Base-by-base conservation (phyloP, 208 protist species). In the Leptomonas seymouri region DNA sequence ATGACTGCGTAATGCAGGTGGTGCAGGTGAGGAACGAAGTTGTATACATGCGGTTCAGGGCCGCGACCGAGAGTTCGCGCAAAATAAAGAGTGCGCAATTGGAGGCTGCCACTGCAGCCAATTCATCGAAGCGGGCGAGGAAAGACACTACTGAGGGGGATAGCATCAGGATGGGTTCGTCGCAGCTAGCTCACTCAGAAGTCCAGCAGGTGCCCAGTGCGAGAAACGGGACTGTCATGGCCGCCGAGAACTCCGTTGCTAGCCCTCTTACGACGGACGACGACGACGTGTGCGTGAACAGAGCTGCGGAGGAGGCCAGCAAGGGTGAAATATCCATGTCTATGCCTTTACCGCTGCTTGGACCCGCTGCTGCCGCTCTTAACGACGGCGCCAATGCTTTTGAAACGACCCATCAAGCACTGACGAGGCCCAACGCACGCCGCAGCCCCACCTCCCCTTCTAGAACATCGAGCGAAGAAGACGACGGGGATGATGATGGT, bases 1-100 rank as follows among this genome's bases (percentile, higher is more conserved):
- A 87, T 16, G 91, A 96, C 68, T 66, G 89, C 9, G 88, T 96
- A 36, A 75, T 72, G 21, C 77, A 89, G 54, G 86, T 91, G 49
- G 82, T 91, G 30, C 45, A 78, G 23, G 81, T 94, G 28, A 81
- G 80, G 62, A 77, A 88, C 55, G 91, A 96, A 58, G 76, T 91
- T 0, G 59, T 96, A 7, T 84, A 80, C 74, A 93, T 96, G 91
- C 50, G 69, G 20, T 70, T 95, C 14, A 27, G 36, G 14, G 36
- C 36, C 14, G 62, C 62, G 2, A 7, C 39, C 3, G 53, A 55
- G 30, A 27, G 27, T 15, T 20, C 61, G 16, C 14, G 18, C 1
- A 30, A 54, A 18, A 49, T 9, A 11, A 56, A 20, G n/a, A 27
- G 15, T 28, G 71, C 44, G 46, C 55, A 25, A 25, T 61, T 11